Evolutionary conservation across 2,329 filamentous ascomycete species (phyloP).

Genomic region (Tolypocladium paradoxum): DNA sequence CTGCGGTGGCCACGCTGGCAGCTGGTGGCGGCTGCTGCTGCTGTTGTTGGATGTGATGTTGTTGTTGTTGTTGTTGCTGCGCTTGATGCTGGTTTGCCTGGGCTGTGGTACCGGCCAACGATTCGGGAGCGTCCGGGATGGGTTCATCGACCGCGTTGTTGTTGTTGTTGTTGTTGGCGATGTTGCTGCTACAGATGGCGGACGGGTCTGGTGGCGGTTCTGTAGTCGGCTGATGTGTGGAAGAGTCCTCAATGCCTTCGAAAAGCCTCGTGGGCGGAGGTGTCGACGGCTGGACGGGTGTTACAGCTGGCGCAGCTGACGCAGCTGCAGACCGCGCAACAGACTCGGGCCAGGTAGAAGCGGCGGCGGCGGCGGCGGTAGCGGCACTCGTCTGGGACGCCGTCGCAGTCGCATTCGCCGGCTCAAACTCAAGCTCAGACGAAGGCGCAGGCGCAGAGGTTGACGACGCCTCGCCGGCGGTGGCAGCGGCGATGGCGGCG

Average conservation of each 20-base stretch:
- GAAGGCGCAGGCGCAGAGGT: not conserved
- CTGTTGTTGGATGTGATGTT: constrained; percentile 2
- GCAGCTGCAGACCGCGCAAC: not conserved
- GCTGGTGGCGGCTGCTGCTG: constrained; percentile 6
- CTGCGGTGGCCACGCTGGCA: constrained; percentile 6
- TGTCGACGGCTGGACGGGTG: constrained; percentile 3
- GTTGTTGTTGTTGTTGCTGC: constrained; percentile 1
- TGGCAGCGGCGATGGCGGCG: not conserved
- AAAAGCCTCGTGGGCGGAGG: constrained; percentile 5
- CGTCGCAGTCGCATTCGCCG: not conserved
- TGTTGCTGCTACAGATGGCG: not conserved
- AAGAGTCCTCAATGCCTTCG: not conserved
- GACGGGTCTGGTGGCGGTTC: not conserved
- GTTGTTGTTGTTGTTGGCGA: not conserved
- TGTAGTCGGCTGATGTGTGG: not conserved
- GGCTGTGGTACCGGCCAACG: not conserved
- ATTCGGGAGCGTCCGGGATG: constrained; percentile 8
- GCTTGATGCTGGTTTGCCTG: constrained; percentile 2
- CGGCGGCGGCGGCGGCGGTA: not conserved
- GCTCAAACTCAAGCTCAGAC: not conserved
- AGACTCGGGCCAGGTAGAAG: not conserved
- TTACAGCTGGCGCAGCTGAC: not conserved
- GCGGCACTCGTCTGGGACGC: constrained; percentile 1
- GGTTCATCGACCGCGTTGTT: constrained; percentile 6
- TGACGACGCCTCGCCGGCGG: not conserved